Percentiles rank a stretch among this genome's conserved stretches.
Evolutionary conservation across 2,329 filamentous ascomycete genomes (phyloP).

Genomic region (Westerdykella sp.): DNA sequence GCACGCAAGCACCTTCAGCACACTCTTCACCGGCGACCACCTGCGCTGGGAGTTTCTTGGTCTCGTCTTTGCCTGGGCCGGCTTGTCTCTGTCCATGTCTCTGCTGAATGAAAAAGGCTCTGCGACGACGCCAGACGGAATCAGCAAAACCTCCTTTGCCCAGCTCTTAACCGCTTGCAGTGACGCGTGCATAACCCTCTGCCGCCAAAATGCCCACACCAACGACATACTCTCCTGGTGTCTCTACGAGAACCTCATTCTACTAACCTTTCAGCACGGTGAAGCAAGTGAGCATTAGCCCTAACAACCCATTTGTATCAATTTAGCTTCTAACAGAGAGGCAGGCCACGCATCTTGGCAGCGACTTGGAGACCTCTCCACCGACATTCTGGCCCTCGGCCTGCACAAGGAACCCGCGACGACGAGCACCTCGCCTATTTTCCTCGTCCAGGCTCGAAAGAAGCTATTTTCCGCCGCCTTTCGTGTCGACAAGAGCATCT

Average conservation of each 20-base stretch:
- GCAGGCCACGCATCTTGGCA: constrained; percentile 33
- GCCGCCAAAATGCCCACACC: constrained; percentile 30
- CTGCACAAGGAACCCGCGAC: constrained; percentile 32
- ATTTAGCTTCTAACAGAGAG: too few relatives aligned
- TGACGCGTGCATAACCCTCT: constrained; percentile 25
- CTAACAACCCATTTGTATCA: background rate
- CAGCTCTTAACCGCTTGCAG: too few relatives aligned
- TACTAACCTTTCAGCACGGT: constrained; percentile 7
- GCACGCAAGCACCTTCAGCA: too few relatives aligned
- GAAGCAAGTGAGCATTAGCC: constrained; percentile 25
- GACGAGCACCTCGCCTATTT: constrained; percentile 27
- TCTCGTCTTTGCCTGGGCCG: constrained; percentile 4
- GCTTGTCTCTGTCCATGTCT: too few relatives aligned
- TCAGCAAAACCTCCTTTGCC: constrained; percentile 13
- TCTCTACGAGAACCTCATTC: constrained; percentile 24
- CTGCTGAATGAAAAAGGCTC: too few relatives aligned
- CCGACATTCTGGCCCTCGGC: too few relatives aligned
- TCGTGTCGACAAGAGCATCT: constrained; percentile 29
- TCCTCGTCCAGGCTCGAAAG: constrained; percentile 27
- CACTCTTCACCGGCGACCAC: constrained; percentile 28
- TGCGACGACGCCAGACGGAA: constrained; percentile 17
- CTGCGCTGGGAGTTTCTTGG: constrained; percentile 33
- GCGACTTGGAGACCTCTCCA: constrained; percentile 10
- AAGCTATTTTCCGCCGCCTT: constrained; percentile 26
- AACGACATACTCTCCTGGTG: constrained; percentile 20